Conservation (phyloP, 2,329 filamentous ascomycete species). For the Graphilbum fragrans region DNA sequence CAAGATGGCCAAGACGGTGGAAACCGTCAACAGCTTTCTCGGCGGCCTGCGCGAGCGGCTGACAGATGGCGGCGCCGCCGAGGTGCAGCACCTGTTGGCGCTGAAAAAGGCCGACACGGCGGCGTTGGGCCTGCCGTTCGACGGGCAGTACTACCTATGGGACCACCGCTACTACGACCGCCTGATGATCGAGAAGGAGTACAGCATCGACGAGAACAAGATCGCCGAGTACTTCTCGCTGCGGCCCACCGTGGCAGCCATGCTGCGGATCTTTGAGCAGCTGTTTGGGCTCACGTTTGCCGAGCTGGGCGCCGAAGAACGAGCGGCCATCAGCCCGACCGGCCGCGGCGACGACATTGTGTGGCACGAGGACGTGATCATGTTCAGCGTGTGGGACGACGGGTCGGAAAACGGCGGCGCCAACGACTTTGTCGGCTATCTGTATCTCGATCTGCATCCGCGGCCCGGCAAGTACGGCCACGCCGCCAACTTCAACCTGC, state of each 20-base stretch:
- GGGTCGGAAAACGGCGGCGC: slow-evolving; percentile 23
- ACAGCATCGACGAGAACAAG: slow-evolving; percentile 64
- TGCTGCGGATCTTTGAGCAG: slow-evolving; percentile 75
- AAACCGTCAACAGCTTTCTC: slow-evolving; percentile 62
- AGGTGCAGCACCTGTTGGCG: slow-evolving; percentile 56
- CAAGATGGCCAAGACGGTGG: slow-evolving; percentile 73
- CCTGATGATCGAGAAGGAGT: slow-evolving; percentile 70
- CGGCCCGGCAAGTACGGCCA: slow-evolving; percentile 75
- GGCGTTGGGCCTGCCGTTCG: slow-evolving; percentile 43
- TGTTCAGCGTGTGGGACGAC: slow-evolving; percentile 77
- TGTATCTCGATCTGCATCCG: slow-evolving; percentile 73
- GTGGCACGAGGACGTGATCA: slow-evolving; percentile 74
- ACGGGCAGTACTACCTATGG: slow-evolving; percentile 71
- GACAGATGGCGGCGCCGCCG: slow-evolving; percentile 55
- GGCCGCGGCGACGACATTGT: slow-evolving; percentile 59
- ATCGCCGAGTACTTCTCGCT: slow-evolving; percentile 81
- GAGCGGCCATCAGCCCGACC: slow-evolving; percentile 50
- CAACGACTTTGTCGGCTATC: slow-evolving; percentile 63
- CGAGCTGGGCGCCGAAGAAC: slow-evolving; percentile 55
- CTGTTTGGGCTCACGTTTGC: slow-evolving; percentile 72
- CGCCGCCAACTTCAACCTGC: slow-evolving; percentile 73
- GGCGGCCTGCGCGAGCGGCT: slow-evolving; percentile 56
- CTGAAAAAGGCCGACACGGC: slow-evolving; percentile 62
- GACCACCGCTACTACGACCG: slow-evolving; percentile 72
- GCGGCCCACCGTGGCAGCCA: slow-evolving; percentile 57